Percentiles rank a stretch among this genome's conserved stretches.
Evolutionary conservation across 768 basidiomycete genomes (phyloP).

Genomic region (Aureoboletus auriporus): DNA sequence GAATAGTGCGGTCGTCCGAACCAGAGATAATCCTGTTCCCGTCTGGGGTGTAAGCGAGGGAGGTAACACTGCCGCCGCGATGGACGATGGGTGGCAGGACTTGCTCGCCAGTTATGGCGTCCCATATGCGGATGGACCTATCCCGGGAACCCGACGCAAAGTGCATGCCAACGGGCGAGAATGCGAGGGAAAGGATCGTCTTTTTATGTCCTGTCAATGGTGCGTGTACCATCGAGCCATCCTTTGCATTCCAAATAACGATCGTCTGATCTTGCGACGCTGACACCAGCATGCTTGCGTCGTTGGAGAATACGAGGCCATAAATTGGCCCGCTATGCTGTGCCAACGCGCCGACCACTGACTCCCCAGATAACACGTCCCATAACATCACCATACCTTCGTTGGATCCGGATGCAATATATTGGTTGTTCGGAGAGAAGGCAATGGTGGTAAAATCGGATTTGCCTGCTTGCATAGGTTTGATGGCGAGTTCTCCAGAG

Average conservation of each 20-base stretch:
- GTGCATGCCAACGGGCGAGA: slow-evolving; percentile 23
- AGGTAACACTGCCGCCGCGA: slow-evolving; percentile 17
- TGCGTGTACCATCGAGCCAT: slow-evolving; percentile 10
- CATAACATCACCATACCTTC: slow-evolving; percentile 24
- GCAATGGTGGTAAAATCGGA: slow-evolving; percentile 14
- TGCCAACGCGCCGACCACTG: slow-evolving; percentile 10
- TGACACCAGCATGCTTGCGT: slow-evolving; percentile 23
- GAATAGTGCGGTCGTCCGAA: slow-evolving; percentile 27
- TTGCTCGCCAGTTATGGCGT: slow-evolving; percentile 16
- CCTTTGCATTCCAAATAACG: slow-evolving; percentile 21
- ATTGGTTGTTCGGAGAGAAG: slow-evolving; percentile 28
- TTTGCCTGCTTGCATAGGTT: slow-evolving; percentile 11
- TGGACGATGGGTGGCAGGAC: slow-evolving; percentile 14
- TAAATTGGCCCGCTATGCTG: slow-evolving; percentile 21
- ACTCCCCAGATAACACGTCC: slow-evolving; percentile 24
- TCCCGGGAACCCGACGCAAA: slow-evolving; percentile 33
- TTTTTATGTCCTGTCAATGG: slow-evolving; percentile 24
- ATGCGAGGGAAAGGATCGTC: slow-evolving; percentile 24
- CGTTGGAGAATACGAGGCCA: slow-evolving; percentile 28
- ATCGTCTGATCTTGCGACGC: slow-evolving; percentile 25
- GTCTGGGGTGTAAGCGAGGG: slow-evolving; percentile 29
- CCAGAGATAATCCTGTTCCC: slow-evolving; percentile 27
- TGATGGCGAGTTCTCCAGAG: slow-evolving; percentile 24
- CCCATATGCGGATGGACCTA: slow-evolving; percentile 27
- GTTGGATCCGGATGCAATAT: slow-evolving; percentile 22